Base-by-base conservation (phyloP, 768 basidiomycete genomes). In the Russula dissimulans region DNA sequence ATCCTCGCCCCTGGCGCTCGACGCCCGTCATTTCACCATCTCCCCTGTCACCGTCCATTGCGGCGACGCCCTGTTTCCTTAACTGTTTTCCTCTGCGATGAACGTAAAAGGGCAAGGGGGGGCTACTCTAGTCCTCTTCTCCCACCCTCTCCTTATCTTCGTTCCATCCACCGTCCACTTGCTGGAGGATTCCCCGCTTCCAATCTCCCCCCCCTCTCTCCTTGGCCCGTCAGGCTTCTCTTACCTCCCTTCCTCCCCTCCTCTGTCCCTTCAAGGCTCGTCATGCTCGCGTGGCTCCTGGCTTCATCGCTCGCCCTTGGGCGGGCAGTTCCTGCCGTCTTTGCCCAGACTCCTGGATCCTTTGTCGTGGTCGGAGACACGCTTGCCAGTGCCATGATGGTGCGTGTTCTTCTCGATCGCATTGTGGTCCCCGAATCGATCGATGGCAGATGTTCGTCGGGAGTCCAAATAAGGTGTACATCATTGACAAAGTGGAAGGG, bases 331-430 rank as follows among this genome's bases (percentile, higher is more conserved):
- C 42, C 41, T 6, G 6, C 42, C 15, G 49, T n/a, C 18, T 36
- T 29, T 17, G 57, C 57, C 26, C 48, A 58, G 22, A 18, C 44
- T 18, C 2, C 57, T 0, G 57, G 57, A 5, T 7, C 48, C 10
- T 51, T 58, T 32, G 15, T 7, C 1, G 0, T 0, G 0, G 42
- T 58, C 7, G 57, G 57, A 17, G 14, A 18, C 6, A 51, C 45
- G 3, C 32, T 58, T 1, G 57, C 18, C 0, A 58, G 57, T 18
- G 57, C 57, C 22, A 43, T 58, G 57, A 58, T 58, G 57, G 57
- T 58, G 2, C 6, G 56, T 11, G 15, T n/a, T 11, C 12, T 5
- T 0, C 6, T n/a, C 1, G 1, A 6, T 18, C 14, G 3, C 29
- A 8, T 3, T 4, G 12, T 5, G 2, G 1, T 26, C 22, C 22